Conservation (phyloP, 106 monocot species). For the Dendrobium officinale region DNA sequence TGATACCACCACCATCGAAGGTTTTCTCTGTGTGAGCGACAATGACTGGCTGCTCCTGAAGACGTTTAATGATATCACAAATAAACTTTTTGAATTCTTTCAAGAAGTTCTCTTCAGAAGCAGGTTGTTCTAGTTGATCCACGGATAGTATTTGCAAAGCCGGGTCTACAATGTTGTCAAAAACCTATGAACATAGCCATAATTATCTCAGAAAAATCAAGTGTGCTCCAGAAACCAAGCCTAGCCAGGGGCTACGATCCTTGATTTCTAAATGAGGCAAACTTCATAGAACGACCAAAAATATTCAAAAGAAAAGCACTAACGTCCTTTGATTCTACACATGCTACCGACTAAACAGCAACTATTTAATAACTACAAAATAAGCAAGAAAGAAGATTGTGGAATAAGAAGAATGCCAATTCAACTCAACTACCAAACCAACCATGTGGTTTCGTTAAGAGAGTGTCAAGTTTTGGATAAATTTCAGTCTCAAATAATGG, state of each 20-base stretch:
- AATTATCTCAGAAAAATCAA: neutral
- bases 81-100: slow-evolving; percentile 58
- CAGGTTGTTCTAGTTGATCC: slow-evolving; percentile 27
- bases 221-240: neutral
- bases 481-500: too few species aligned
- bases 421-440: neutral
- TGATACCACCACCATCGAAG: slow-evolving; percentile 66
- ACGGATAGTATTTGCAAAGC: slow-evolving; percentile 31
- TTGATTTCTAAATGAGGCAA: neutral
- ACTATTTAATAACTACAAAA: neutral
- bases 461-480: too few species aligned
- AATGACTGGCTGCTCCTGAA: slow-evolving; percentile 70
- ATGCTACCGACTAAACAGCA: neutral
- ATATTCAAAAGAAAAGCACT: neutral
- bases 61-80: slow-evolving; percentile 22
- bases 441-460: neutral
- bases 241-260: too few species aligned
- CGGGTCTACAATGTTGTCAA: slow-evolving; percentile 51
- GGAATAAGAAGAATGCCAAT: neutral
- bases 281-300: neutral
- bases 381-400: neutral
- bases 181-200: slow-evolving; percentile 37
- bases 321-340: neutral
- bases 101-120: slow-evolving; percentile 54
- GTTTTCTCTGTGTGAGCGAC: slow-evolving; percentile 83